A percentile compares a stretch with the other conserved stretches of the same genome.
phyloP scores from a whole-genome alignment of 768 basidiomycete genomes.

The Phanerochaete carnosa region DNA sequence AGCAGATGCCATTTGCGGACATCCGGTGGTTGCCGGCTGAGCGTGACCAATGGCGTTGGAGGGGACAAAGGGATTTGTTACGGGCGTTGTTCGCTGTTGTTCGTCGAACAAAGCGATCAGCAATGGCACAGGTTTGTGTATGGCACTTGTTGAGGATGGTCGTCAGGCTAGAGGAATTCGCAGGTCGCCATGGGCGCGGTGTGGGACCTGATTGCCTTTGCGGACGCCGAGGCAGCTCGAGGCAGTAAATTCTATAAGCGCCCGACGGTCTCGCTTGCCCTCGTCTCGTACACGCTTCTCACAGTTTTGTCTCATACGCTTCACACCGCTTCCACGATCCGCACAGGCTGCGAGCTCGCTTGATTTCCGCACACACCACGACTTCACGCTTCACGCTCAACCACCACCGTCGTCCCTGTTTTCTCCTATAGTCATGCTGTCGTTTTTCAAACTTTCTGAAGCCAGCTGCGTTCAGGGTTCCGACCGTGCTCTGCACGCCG shows the following conservation, averaged over 20 bases:
- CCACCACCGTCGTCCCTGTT: background rate
- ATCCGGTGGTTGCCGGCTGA: background rate
- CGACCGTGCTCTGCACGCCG: constrained; percentile 41
- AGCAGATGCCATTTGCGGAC: background rate
- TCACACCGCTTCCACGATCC: background rate
- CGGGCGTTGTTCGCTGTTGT: background rate
- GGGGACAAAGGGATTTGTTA: background rate
- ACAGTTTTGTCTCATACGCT: background rate
- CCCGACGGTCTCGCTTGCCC: background rate
- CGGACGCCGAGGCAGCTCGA: background rate
- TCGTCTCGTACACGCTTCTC: background rate
- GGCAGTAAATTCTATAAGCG: background rate
- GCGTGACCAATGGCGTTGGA: background rate
- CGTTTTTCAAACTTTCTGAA: background rate
- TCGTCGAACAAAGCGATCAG: background rate
- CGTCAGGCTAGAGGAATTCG: background rate
- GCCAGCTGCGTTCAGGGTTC: constrained; percentile 20
- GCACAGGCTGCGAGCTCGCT: background rate
- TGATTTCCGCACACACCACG: background rate
- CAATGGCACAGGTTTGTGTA: background rate
- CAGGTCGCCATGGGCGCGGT: background rate
- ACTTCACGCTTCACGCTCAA: background rate
- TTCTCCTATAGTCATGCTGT: background rate
- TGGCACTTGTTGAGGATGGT: background rate
- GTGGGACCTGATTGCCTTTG: background rate